These are phyloP conservation scores for Aphanomyces cochlioides DNA, from an alignment of 352 stramenopile genomes.

Conservation along the genomic window DNA sequence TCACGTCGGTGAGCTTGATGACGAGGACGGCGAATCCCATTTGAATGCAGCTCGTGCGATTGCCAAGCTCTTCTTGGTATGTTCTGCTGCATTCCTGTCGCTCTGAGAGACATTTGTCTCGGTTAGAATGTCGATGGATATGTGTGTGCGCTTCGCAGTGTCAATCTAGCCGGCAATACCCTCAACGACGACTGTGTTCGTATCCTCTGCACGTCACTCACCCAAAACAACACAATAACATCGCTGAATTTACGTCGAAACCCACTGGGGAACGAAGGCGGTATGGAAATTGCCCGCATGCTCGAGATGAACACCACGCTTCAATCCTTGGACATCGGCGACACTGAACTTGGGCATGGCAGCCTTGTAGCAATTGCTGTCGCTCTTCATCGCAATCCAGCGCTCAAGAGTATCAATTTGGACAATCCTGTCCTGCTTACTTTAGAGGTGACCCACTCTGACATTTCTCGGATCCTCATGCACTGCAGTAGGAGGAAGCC, in stretches of 20 bases:
- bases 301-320: slow-evolving; percentile 41
- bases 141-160: slow-evolving; percentile 44
- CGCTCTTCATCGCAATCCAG: slow-evolving; percentile 44
- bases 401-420: slow-evolving; percentile 45
- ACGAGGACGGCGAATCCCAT: slow-evolving; percentile 32
- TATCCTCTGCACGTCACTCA: slow-evolving; percentile 51
- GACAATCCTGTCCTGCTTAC: slow-evolving; percentile 57
- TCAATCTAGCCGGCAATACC: slow-evolving; percentile 58
- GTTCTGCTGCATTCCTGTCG: neutral
- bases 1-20: slow-evolving; percentile 28
- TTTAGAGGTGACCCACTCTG: slow-evolving; percentile 39
- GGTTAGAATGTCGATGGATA: slow-evolving; percentile 34
- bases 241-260: slow-evolving; percentile 53
- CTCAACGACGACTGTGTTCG: slow-evolving; percentile 55
- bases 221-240: slow-evolving; percentile 39
- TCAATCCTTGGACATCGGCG: slow-evolving; percentile 50
- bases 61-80: slow-evolving; percentile 22
- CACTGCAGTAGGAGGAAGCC: slow-evolving; percentile 42
- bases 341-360: slow-evolving; percentile 53
- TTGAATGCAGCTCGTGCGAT: slow-evolving; percentile 16
- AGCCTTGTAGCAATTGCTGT: slow-evolving; percentile 66
- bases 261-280: slow-evolving; percentile 46
- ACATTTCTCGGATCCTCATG: neutral
- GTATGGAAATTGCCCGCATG: slow-evolving; percentile 49
- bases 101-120: neutral